Evolutionary conservation across 345 rosid genomes (phyloP), one percentile per base, ranked within the genome.

Genomic region (Brassica incana): DNA sequence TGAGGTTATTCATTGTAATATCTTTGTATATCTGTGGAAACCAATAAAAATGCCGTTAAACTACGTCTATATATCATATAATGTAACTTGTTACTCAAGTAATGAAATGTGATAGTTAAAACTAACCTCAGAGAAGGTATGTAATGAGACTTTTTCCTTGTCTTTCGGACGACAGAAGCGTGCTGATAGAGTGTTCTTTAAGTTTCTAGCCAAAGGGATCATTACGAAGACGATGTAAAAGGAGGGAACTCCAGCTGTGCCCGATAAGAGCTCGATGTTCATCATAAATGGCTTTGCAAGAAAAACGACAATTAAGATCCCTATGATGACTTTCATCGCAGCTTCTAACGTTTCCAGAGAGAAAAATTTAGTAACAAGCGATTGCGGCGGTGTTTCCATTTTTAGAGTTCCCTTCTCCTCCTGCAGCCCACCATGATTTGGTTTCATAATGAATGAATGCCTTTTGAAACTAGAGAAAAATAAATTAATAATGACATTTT

Each of bases 241-340:
- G 14, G 82, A 82, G 65, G 84, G 82, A 74, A 82, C 67, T 5
- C 84, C 82, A 27, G 43, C 71, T 12, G 82, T 69, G 20, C 40
- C 10, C 0, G 81, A 77, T 8, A 82, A 69, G 75, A 73, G 76
- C 6, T 74, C 72, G 27, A 82, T 73, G 78, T 73, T 82, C 9
- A 69, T 50, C 84, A 77, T 78, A 63, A 82, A 78, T 9, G 82
- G 84, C 35, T 65, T 74, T 35, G 81, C 84, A 62, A 82, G 82
- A 73, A 82, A 82, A 3, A 78, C 1, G 10, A 77, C 78, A 3
- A 82, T 82, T 3, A 70, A 32, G 75, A 78, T 77, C 60, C 84
- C 84, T 30, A 73, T 67, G 0, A 65, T 12, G 16, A 82, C 78
- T 70, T 77, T 38, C 25, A 3, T 54, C 48, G 66, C 63, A 77